These are phyloP conservation scores for Capsicum baccatum DNA, from an alignment of 257 asterid genomes.

Conservation along the genomic window DNA sequence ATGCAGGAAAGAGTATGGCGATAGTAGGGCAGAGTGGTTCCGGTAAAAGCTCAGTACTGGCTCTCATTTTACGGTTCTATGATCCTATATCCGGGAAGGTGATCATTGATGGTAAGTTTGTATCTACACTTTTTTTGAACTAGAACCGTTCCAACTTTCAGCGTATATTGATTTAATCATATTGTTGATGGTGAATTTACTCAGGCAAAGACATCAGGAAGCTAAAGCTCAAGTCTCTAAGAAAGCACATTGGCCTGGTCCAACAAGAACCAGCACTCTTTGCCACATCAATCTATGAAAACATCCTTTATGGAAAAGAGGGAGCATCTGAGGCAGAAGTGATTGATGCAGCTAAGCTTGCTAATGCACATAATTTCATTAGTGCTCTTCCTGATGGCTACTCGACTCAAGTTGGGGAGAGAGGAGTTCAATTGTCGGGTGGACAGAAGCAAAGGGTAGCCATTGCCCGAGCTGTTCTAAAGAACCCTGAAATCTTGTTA, in stretches of 20 bases:
- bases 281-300: constrained; percentile 85
- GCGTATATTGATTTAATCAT: neutral
- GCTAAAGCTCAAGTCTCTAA: constrained; percentile 72
- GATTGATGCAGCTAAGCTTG: constrained; percentile 89
- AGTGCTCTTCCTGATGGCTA: constrained; percentile 90
- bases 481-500: constrained; percentile 73
- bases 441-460: constrained; percentile 91
- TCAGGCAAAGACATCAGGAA: constrained; percentile 91
- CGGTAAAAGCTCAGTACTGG: constrained; percentile 93
- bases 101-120: constrained; percentile 77
- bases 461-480: constrained; percentile 78
- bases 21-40: constrained; percentile 98
- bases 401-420: constrained; percentile 75
- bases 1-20: constrained; percentile 86
- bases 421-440: constrained; percentile 85
- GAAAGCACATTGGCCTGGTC: constrained; percentile 90
- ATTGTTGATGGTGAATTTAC: constrained; percentile 18
- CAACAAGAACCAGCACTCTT: constrained; percentile 99
- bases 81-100: constrained; percentile 86
- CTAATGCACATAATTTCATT: constrained; percentile 85
- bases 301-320: constrained; percentile 91
- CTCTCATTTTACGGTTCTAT: constrained; percentile 84
- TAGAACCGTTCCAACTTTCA: neutral
- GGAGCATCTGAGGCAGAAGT: constrained; percentile 89
- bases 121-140: neutral